Evolutionary conservation across 2,329 filamentous ascomycete species (phyloP).

Genomic region (Endoconidiophora laricicola): DNA sequence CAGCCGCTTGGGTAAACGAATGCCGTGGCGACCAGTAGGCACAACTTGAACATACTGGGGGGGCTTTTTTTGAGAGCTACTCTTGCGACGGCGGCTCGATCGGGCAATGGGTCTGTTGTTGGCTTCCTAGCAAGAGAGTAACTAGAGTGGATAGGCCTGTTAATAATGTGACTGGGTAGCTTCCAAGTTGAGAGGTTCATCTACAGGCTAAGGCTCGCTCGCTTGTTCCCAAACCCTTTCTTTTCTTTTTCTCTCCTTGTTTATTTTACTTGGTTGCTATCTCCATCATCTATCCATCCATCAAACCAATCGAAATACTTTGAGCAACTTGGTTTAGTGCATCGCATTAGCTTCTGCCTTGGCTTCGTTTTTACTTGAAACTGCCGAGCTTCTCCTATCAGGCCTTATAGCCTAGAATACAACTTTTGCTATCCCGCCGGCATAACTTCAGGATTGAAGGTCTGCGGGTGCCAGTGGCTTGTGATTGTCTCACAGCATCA

Average conservation of each 20-base stretch:
- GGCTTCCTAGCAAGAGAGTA: neutral
- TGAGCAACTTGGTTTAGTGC: neutral
- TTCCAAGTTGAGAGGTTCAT: too few relatives aligned
- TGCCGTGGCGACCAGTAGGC: neutral
- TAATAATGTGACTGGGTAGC: too few relatives aligned
- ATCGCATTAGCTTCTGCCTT: neutral
- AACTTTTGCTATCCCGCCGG: neutral
- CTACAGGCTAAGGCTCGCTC: too few relatives aligned
- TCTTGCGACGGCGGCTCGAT: slow-evolving; percentile 1
- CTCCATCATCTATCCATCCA: neutral
- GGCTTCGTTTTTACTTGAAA: neutral
- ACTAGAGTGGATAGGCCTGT: too few relatives aligned
- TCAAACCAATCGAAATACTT: too few relatives aligned
- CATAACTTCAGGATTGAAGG: neutral
- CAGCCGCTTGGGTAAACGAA: neutral
- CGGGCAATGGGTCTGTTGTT: neutral
- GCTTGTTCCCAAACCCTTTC: neutral
- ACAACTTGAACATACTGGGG: neutral
- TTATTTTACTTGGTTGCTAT: neutral
- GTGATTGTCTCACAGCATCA: too few relatives aligned
- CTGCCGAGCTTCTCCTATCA: neutral
- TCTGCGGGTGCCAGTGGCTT: too few relatives aligned
- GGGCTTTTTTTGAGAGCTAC: neutral
- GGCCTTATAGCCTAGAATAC: neutral
- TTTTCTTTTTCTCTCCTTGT: neutral